Conservation (phyloP, 2,329 filamentous ascomycete genomes). For the Curvularia sp. region DNA sequence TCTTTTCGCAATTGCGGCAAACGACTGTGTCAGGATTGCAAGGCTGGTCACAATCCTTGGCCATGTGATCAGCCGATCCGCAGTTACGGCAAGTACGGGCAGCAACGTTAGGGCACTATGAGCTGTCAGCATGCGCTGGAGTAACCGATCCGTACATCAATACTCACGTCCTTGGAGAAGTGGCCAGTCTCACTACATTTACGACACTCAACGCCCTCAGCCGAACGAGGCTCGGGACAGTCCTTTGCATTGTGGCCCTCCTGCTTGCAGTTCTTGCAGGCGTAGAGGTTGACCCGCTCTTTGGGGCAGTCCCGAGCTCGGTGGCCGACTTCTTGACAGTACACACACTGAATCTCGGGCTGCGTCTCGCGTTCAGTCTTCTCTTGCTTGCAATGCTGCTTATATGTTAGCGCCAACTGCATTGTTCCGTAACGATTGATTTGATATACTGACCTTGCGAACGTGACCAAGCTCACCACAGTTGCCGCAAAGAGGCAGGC, state of each 20-base stretch:
- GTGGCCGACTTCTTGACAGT: constrained; percentile 70
- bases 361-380: constrained; percentile 56
- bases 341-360: constrained; percentile 66
- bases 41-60: constrained; percentile 49
- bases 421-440: too few species aligned
- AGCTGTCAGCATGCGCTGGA: constrained; percentile 22
- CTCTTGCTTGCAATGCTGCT: constrained; percentile 66
- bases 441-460: constrained; percentile 46
- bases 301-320: constrained; percentile 70
- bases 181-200: constrained; percentile 65
- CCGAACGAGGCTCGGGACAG: constrained; percentile 56
- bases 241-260: constrained; percentile 49
- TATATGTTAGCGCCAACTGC: constrained; percentile 9
- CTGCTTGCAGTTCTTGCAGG: constrained; percentile 73
- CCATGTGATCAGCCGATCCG: constrained; percentile 47
- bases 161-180: constrained; percentile 45
- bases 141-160: background rate
- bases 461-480: constrained; percentile 71
- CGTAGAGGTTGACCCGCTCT: constrained; percentile 66
- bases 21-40: constrained; percentile 50
- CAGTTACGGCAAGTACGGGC: constrained; percentile 49
- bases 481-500: constrained; percentile 67
- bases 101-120: constrained; percentile 44
- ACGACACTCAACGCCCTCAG: constrained; percentile 68
- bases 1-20: constrained; percentile 70